Evolutionary conservation across 176 grass and related monocot genomes (phyloP), one percentile per base, ranked within the genome.

Genomic region (Poa annua): DNA sequence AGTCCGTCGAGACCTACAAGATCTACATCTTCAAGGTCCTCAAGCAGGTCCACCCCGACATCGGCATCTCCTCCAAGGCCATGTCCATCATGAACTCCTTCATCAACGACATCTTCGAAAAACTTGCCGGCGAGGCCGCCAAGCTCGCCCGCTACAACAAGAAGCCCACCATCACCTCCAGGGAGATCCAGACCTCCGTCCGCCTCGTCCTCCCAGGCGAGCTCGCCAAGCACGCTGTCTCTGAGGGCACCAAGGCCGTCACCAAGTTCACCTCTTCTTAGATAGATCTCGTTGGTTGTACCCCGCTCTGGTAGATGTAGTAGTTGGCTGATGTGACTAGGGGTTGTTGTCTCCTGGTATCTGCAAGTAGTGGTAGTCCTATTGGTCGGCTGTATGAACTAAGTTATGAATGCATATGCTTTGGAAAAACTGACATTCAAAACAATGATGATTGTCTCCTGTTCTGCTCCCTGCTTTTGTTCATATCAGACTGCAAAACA

Each of bases 1-100:
- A 89, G 71, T 75, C 77, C 71, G 87, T 89, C 0, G 94, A 97
- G 92, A 94, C 92, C 0, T 97, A 97, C 57, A 97, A 97, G 90
- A 94, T 97, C 74, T 97, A 97, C 88, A 97, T 94, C 67, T 97
- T 97, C 73, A 94, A 97, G 89, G 92, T 97, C 8, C 88, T 97
- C 3, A 97, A 97, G 88, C 92, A 97, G 86, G 94, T 97, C 36
- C 90, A 97, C 74, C 90, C 92, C 0, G 90, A 97, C 92, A 92
- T 97, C 51, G 92, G 83, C 41, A 89, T 97, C 88, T 94, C 92
- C 13, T 92, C 88, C 90, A 97, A 97, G 90, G 94, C 92, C 80
- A 97, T 97, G 92, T 86, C 86, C 77, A 94, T 94, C 83, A 97
- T 97, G 94, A 97, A 97, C 80, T 94, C 89, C 22, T 97, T 97